Base-by-base conservation (phyloP, 768 basidiomycete species). In the Kondoa malvinella region DNA sequence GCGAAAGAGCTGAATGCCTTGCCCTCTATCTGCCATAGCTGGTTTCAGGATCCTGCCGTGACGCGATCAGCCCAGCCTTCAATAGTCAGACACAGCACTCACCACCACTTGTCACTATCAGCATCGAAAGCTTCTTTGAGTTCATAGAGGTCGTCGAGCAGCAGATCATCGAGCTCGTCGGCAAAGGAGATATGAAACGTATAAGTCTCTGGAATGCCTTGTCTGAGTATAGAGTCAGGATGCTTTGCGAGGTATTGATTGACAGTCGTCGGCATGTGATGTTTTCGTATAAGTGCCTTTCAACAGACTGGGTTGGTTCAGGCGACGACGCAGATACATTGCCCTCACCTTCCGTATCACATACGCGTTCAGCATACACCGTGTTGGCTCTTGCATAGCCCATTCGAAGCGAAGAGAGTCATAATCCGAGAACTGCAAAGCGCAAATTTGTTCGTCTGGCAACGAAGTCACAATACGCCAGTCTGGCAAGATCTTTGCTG, bases 1-100 rank as follows among this genome's bases (percentile, higher is more conserved):
- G 65, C 86, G 84, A 78, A 99, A 96, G 60, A 99, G 78, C 58
- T 92, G 79, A 71, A 99, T 92, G 1, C 94, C 95, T 82, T 90
- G 89, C 15, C 92, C 95, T 63, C 90, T 83, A 79, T 97, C 92
- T 1, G 92, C 87, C 88, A 99, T 94, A 21, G 91, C 89, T 59
- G 95, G 92, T 78, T 99, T 99, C 64, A 99, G 78, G 69, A 99
- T 94, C 83, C n/a, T n/a, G n/a, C n/a, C n/a, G n/a, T n/a, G n/a
- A n/a, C n/a, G n/a, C n/a, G n/a, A n/a, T n/a, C n/a, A n/a, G n/a
- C n/a, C n/a, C n/a, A n/a, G n/a, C n/a, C n/a, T n/a, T n/a, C n/a
- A n/a, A n/a, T n/a, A n/a, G n/a, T n/a, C n/a, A n/a, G n/a, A n/a
- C n/a, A n/a, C n/a, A n/a, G n/a, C n/a, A n/a, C n/a, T n/a, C 86